These are phyloP conservation scores for Penicillium sp. DNA, from an alignment of 2,329 filamentous ascomycete genomes.

Conservation along the genomic window DNA sequence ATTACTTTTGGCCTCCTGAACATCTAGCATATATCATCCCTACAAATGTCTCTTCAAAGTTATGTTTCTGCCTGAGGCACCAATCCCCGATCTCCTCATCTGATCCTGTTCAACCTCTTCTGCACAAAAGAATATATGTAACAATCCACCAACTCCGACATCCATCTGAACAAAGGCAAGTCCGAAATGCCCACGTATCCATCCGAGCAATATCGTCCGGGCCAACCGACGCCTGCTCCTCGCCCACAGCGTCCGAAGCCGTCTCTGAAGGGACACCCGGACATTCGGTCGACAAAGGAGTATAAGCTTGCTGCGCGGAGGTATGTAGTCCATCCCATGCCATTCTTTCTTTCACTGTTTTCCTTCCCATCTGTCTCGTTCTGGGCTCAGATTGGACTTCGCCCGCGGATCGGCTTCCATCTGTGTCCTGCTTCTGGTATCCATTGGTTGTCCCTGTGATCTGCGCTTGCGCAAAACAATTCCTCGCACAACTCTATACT, in stretches of 20 bases:
- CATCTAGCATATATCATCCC: not conserved
- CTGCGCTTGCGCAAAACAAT: not conserved
- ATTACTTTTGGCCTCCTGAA: not conserved
- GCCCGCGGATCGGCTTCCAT: not conserved
- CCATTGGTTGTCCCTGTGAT: not conserved
- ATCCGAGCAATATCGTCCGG: not conserved
- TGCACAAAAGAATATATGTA: not conserved
- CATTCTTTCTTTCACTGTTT: not conserved
- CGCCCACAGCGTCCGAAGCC: slow-evolving; percentile 13
- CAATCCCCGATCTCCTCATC: not conserved
- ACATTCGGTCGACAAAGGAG: slow-evolving; percentile 43
- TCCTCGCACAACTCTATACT: not conserved
- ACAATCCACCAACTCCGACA: not conserved
- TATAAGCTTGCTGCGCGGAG: slow-evolving; percentile 41
- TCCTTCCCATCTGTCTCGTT: no score
- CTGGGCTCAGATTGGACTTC: not conserved
- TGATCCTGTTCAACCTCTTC: not conserved
- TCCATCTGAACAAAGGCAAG: not conserved
- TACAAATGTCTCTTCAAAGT: not conserved
- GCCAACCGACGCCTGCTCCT: slow-evolving; percentile 3
- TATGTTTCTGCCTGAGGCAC: not conserved
- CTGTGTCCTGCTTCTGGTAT: not conserved
- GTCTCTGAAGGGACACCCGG: slow-evolving; percentile 17
- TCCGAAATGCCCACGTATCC: not conserved
- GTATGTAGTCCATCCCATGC: slow-evolving; percentile 22